phyloP scores from a whole-genome alignment of 805 yeast species.

The Candida andamanensis region DNA sequence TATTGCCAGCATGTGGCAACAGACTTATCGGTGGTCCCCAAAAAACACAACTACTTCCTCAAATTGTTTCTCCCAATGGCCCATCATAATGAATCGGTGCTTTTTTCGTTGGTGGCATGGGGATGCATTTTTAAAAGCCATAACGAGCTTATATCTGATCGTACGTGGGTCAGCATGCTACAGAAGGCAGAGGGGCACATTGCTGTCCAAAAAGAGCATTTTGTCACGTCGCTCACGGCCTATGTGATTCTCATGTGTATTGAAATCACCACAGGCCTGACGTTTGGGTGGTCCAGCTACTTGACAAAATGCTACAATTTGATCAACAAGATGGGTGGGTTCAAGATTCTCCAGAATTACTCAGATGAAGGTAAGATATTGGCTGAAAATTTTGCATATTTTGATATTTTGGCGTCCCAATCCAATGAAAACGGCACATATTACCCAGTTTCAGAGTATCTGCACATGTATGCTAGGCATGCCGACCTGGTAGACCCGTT shows the following conservation, averaged over 20 bases:
- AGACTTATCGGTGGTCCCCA: conserved; percentile 44
- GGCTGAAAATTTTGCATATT: conserved; percentile 10
- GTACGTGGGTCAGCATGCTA: background rate
- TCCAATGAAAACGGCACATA: conserved; percentile 18
- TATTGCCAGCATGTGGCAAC: conserved; percentile 45
- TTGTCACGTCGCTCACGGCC: conserved; percentile 19
- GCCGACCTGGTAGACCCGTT: conserved; percentile 15
- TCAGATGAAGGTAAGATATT: conserved; percentile 8
- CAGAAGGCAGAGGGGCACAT: background rate
- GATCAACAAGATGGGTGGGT: conserved; percentile 11
- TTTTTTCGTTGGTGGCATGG: conserved; percentile 57
- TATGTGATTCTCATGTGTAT: conserved; percentile 25
- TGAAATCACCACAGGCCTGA: conserved; percentile 32
- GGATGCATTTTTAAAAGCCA: conserved; percentile 36
- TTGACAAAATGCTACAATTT: conserved; percentile 8
- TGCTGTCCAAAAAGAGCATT: conserved; percentile 11
- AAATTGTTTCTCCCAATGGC: conserved; percentile 53
- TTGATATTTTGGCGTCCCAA: conserved; percentile 13
- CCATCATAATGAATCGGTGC: conserved; percentile 40
- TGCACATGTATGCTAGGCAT: conserved; percentile 4
- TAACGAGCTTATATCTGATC: background rate
- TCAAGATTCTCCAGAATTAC: conserved; percentile 5
- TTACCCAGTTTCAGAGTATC: conserved; percentile 15
- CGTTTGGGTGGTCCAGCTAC: conserved; percentile 9
- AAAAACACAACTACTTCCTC: conserved; percentile 46